Percentiles rank a stretch among this genome's conserved stretches.
Conservation (phyloP, 306 rosid genomes). For the Quercus robur region DNA sequence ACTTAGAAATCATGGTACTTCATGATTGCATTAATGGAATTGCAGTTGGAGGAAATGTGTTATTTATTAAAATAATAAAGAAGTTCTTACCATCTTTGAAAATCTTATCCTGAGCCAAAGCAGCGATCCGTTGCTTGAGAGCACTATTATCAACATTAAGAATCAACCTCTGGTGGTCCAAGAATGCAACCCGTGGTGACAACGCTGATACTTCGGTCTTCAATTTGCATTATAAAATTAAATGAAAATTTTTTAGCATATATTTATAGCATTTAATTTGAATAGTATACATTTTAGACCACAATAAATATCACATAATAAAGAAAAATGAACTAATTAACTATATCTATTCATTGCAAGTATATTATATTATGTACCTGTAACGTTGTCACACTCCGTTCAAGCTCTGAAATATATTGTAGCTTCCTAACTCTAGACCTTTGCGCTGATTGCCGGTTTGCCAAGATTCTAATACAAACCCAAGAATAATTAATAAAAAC, state of each 20-base stretch:
- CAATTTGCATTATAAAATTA: slow-evolving; percentile 4
- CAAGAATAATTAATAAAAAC: not conserved
- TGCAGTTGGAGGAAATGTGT: no score
- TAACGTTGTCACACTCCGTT: slow-evolving; percentile 79
- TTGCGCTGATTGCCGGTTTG: slow-evolving; percentile 95
- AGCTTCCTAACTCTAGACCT: slow-evolving; percentile 89
- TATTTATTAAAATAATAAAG: no score
- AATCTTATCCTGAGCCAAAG: slow-evolving; percentile 93
- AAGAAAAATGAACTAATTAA: not conserved
- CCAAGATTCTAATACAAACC: slow-evolving; percentile 54
- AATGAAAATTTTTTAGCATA: no score
- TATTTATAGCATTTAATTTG: no score
- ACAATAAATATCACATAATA: not conserved
- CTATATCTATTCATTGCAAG: not conserved
- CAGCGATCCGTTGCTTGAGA: slow-evolving; percentile 94
- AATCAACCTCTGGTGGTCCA: slow-evolving; percentile 95
- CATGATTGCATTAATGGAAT: no score
- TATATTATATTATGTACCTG: slow-evolving; percentile 43
- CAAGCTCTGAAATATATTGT: slow-evolving; percentile 89
- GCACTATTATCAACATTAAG: slow-evolving; percentile 87
- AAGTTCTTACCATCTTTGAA: slow-evolving; percentile 78
- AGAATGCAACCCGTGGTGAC: slow-evolving; percentile 89
- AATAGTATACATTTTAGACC: not conserved
- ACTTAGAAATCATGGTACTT: no score
- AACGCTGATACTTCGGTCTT: slow-evolving; percentile 93